Evolutionary conservation across 2,329 filamentous ascomycete species (phyloP).

Genomic region (Helminthosporium solani): DNA sequence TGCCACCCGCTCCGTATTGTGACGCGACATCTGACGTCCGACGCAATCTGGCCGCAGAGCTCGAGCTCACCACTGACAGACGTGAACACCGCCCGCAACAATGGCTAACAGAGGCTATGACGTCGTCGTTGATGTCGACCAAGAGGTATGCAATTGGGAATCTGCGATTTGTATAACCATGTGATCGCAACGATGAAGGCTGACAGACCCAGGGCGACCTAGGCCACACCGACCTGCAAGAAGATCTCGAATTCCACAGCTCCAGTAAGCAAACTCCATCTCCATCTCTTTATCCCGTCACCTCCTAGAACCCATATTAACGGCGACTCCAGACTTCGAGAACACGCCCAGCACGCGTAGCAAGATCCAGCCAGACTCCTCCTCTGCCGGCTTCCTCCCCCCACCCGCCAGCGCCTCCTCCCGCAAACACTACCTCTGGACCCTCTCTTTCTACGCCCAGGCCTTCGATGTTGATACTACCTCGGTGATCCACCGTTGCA

Average conservation of each 20-base stretch:
- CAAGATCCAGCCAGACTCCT: constrained; percentile 48
- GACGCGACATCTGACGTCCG: constrained; percentile 30
- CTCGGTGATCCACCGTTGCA: constrained; percentile 83
- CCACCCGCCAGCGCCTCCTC: constrained; percentile 29
- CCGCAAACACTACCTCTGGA: constrained; percentile 86
- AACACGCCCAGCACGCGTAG: constrained; percentile 54
- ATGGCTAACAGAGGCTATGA: constrained; percentile 92
- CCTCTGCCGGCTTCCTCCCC: constrained; percentile 42
- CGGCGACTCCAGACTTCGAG: constrained; percentile 61
- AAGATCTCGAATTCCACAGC: constrained; percentile 98
- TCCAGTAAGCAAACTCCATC: constrained; percentile 62
- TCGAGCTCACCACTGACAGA: constrained; percentile 19
- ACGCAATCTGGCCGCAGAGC: constrained; percentile 38
- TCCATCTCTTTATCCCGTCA: constrained; percentile 1
- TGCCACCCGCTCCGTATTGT: constrained; percentile 18
- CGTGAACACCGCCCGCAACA: constrained; percentile 11
- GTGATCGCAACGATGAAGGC: constrained; percentile 6
- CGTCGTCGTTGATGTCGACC: constrained; percentile 95
- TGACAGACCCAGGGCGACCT: constrained; percentile 74
- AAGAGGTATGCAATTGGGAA: constrained; percentile 78
- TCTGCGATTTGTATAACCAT: no score
- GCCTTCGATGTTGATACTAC: constrained; percentile 98
- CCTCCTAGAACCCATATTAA: neutral
- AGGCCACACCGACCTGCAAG: constrained; percentile 95
- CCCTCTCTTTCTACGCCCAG: constrained; percentile 88